Evolutionary conservation across 305 asterid genomes (phyloP).

Genomic region (Rubia peregrina): DNA sequence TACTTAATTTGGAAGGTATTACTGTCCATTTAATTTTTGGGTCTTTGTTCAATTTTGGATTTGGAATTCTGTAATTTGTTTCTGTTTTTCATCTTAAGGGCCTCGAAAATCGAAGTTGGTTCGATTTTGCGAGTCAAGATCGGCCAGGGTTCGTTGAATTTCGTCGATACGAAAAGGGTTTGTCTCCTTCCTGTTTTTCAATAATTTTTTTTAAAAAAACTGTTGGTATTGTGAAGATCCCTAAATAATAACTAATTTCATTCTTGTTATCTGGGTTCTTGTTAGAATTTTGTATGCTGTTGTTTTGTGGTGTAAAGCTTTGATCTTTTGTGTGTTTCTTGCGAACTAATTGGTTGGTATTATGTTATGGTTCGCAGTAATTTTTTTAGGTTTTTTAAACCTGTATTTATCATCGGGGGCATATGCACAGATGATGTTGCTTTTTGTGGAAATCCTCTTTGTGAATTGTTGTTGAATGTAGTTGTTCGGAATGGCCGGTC

Average conservation of each 20-base stretch:
- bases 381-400: background rate
- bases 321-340: constrained; percentile 6
- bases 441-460: background rate
- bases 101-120: background rate
- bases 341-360: background rate
- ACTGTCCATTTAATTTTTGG: background rate
- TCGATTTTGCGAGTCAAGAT: constrained; percentile 22
- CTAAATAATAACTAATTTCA: background rate
- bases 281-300: background rate
- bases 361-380: background rate
- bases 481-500: background rate
- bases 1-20: constrained; percentile 25
- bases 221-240: background rate
- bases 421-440: background rate
- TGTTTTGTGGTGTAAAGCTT: constrained; percentile 10
- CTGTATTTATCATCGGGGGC: background rate
- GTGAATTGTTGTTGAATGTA: background rate
- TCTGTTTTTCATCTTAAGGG: background rate
- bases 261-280: background rate
- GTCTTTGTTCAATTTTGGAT: background rate
- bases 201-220: background rate
- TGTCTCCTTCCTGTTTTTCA: background rate
- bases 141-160: constrained; percentile 9
- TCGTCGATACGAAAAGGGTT: background rate
- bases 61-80: background rate